These are phyloP conservation scores for Rhizopus arrhizus DNA, from an alignment of 371 early-diverging fungal species.

Conservation along the genomic window DNA sequence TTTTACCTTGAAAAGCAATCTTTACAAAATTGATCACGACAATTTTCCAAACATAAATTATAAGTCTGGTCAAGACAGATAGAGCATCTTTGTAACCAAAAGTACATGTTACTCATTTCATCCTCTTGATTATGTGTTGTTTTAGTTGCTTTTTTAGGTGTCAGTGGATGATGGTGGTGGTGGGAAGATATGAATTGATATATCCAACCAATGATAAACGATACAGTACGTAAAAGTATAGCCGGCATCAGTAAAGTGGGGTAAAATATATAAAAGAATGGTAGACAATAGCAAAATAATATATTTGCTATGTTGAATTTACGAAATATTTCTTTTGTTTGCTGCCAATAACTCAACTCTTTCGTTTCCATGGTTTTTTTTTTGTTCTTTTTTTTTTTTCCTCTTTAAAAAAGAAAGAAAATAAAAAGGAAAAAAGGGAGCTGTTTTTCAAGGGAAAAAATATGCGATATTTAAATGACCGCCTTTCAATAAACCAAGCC, in stretches of 20 bases:
- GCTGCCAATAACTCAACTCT: slow-evolving; percentile 6
- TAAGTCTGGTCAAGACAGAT: slow-evolving; percentile 68
- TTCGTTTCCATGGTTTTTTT: not conserved
- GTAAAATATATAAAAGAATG: slow-evolving; percentile 52
- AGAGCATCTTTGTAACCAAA: slow-evolving; percentile 67
- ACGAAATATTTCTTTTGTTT: slow-evolving; percentile 28
- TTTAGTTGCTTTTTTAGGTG: slow-evolving; percentile 9
- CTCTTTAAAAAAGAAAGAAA: not conserved
- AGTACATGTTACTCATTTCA: slow-evolving; percentile 56
- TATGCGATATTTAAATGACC: not conserved
- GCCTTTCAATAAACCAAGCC: not conserved
- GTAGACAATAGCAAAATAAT: slow-evolving; percentile 52
- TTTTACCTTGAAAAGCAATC: slow-evolving; percentile 66
- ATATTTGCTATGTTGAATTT: slow-evolving; percentile 54
- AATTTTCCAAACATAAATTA: slow-evolving; percentile 62
- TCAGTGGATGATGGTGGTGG: slow-evolving; percentile 30
- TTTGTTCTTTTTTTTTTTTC: not conserved
- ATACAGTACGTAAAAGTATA: slow-evolving; percentile 47
- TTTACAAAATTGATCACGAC: slow-evolving; percentile 70
- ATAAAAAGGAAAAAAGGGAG: not conserved
- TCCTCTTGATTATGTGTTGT: slow-evolving; percentile 19
- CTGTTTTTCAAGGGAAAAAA: not conserved
- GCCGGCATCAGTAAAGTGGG: slow-evolving; percentile 52
- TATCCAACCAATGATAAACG: slow-evolving; percentile 41
- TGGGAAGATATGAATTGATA: slow-evolving; percentile 39